Evolutionary conservation across 2,329 filamentous ascomycete species (phyloP).

Genomic region (Aspergillus piperis): DNA sequence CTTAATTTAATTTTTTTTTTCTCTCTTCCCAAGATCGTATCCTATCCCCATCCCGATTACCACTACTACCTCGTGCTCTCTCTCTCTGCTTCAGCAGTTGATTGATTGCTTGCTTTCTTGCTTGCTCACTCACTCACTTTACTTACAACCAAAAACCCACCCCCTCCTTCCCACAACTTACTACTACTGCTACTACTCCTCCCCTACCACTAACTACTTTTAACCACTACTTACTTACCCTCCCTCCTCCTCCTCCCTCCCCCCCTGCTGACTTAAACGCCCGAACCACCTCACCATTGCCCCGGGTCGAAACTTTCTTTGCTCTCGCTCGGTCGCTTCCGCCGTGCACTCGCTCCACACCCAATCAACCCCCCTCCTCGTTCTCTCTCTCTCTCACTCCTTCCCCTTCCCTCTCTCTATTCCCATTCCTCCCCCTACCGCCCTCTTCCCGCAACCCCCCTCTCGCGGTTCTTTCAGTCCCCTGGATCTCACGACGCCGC

Average conservation of each 20-base stretch:
- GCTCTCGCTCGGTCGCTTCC: constrained; percentile 31
- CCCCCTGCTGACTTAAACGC: constrained; percentile 18
- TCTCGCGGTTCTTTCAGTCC: constrained; percentile 14
- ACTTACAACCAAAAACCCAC: too few species aligned
- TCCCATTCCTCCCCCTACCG: constrained; percentile 15
- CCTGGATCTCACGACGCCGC: constrained; percentile 24
- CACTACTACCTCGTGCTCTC: not conserved
- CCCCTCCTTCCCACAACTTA: too few species aligned
- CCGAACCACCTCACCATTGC: constrained; percentile 20
- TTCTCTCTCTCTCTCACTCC: constrained; percentile 12
- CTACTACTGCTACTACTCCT: too few species aligned
- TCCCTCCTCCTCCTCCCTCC: not conserved
- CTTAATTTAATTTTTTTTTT: constrained; percentile 3
- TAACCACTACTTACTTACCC: not conserved
- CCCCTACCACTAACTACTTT: too few species aligned
- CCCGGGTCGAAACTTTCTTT: constrained; percentile 24
- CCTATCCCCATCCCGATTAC: not conserved
- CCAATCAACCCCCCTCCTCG: constrained; percentile 23
- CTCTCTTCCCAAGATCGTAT: constrained; percentile 2
- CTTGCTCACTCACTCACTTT: too few species aligned
- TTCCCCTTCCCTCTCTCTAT: constrained; percentile 9
- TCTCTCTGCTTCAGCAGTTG: not conserved
- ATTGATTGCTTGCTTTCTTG: too few species aligned
- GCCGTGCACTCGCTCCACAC: constrained; percentile 28
- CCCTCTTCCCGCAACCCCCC: constrained; percentile 14